Evolutionary conservation across 768 basidiomycete species (phyloP), one percentile per base, ranked within the genome.

Genomic region (Macrolepiota dolichaula): DNA sequence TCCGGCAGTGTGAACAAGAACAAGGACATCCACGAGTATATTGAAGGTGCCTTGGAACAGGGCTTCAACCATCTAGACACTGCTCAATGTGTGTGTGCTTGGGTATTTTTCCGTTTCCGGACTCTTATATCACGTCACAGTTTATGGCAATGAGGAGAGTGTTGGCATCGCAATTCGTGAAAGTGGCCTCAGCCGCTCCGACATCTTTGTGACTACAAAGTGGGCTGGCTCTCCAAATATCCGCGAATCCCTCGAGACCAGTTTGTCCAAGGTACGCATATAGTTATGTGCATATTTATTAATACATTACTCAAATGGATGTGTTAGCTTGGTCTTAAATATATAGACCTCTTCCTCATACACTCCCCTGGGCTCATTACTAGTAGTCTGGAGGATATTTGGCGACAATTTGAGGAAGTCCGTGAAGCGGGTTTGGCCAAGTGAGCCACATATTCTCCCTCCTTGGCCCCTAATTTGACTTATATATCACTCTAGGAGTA

Each of bases 261-360:
- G 86, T 67, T 65, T 91, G 57, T 61, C 69, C 11, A 80, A 83
- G 68, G 87, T 85, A 40, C 13, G 75, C 61, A n/a, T 49, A 3
- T 19, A 27, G 38, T n/a, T 51, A 19, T 57, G 13, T 2, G 35
- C 29, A 10, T 2, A 13, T 49, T 10, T 24, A n/a, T n/a, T n/a
- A n/a, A n/a, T 25, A 42, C 19, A 37, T 29, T n/a, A 59, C 11
- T 35, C 22, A 27, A 12, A 51, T 44, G 27, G 46, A 3, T 22
- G 29, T 51, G 19, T 65, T 64, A 91, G 88, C 81, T 92, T 10
- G 84, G 81, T 0, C 64, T 90, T 12, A 73, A 79, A 54, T 78
- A 83, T 37, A 74, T 92, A 4, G 88, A 92, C 67, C 71, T 92
- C 10, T 92, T 91, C 72, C 82, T 92, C 46, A 82, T 91, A 38